Conservation (phyloP, 495 filamentous ascomycete species). For the Neurospora hispaniola region DNA sequence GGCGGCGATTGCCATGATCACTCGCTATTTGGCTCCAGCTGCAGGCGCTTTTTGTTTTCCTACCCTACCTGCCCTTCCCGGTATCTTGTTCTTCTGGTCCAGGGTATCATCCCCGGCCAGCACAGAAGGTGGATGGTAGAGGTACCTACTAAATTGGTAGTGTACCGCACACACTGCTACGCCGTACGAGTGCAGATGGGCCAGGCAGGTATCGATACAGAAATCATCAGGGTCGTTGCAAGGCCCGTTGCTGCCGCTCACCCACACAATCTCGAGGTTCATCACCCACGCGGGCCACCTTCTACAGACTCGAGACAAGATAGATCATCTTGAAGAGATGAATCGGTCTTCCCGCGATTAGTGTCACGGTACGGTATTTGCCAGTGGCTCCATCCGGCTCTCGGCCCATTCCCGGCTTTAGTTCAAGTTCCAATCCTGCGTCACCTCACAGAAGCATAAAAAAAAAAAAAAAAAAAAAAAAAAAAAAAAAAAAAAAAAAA, state of each 20-base stretch:
- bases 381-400: background rate
- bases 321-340: background rate
- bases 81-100: background rate
- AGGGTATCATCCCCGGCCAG: background rate
- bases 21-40: background rate
- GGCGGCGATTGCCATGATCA: background rate
- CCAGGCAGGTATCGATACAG: background rate
- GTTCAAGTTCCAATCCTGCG: background rate
- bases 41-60: background rate
- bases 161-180: background rate
- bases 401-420: background rate
- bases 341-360: background rate
- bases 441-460: background rate
- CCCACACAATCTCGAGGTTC: background rate
- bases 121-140: background rate
- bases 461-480: too few relatives aligned
- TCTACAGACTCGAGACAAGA: background rate
- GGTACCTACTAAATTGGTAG: background rate
- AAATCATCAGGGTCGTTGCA: background rate
- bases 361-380: background rate
- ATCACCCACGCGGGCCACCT: background rate
- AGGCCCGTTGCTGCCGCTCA: background rate
- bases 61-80: background rate
- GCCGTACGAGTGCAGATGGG: background rate
- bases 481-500: background rate